Percentiles rank a stretch among this genome's conserved stretches.
Conservation (phyloP, 345 rosid genomes). For the Conringia planisiliqua region DNA sequence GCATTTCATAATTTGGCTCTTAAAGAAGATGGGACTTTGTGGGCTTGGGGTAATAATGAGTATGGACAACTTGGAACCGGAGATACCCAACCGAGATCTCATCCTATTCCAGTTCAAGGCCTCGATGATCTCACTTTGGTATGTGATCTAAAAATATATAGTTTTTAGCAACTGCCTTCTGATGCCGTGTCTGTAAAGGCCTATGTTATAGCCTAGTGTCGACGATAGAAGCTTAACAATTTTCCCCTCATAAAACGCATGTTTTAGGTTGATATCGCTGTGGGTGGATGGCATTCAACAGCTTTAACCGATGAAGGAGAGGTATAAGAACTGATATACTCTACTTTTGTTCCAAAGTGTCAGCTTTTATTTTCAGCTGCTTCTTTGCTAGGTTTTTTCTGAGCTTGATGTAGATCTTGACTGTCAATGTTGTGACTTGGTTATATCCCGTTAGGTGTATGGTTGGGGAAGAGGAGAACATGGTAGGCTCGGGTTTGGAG, state of each 20-base stretch:
- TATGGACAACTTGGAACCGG: constrained; percentile 99
- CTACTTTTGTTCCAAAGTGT: not conserved
- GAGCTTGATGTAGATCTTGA: constrained; percentile 19
- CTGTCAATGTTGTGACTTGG: constrained; percentile 9
- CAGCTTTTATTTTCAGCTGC: not conserved
- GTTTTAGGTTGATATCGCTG: constrained; percentile 93
- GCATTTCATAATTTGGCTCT: constrained; percentile 99
- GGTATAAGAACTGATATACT: constrained; percentile 41
- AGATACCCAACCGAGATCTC: constrained; percentile 98
- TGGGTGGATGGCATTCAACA: constrained; percentile 99
- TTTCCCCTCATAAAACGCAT: not conserved
- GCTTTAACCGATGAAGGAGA: constrained; percentile 79
- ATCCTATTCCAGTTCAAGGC: constrained; percentile 89
- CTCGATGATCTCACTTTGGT: constrained; percentile 82
- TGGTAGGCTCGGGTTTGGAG: constrained; percentile 98
- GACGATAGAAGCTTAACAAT: not conserved
- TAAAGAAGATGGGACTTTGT: constrained; percentile 83
- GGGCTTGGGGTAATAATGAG: constrained; percentile 99
- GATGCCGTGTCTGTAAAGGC: not conserved
- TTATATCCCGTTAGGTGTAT: constrained; percentile 55
- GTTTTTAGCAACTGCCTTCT: not conserved
- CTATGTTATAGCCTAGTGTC: not conserved
- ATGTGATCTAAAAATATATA: constrained; percentile 21
- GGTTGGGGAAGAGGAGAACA: constrained; percentile 99
- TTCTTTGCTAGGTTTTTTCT: not conserved